These are phyloP conservation scores for Anisodus tanguticus DNA, from an alignment of 257 asterid species.

Conservation along the genomic window DNA sequence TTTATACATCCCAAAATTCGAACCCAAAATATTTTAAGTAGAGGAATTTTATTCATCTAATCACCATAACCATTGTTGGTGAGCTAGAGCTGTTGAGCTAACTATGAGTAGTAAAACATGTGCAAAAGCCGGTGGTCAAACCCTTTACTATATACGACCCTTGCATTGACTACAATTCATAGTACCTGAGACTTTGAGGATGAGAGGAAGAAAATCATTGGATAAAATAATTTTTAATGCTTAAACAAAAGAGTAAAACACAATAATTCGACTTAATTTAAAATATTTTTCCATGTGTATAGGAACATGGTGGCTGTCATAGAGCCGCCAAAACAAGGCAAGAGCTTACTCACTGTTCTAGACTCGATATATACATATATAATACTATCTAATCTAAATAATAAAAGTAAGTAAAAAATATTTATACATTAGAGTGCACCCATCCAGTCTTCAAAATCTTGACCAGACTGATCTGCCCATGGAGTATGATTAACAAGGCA, in stretches of 20 bases:
- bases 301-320: background rate
- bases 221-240: background rate
- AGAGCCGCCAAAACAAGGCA: background rate
- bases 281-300: background rate
- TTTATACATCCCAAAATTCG: too few relatives aligned
- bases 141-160: background rate
- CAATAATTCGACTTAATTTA: background rate
- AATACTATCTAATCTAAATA: background rate
- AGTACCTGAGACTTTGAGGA: background rate
- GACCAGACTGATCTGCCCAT: background rate
- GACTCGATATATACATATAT: background rate
- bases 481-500: background rate
- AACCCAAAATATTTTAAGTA: too few relatives aligned
- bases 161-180: background rate
- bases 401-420: background rate
- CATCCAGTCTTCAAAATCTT: background rate
- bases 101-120: background rate
- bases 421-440: background rate
- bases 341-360: background rate
- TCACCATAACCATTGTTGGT: too few relatives aligned
- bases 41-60: too few relatives aligned
- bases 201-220: background rate
- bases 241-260: background rate
- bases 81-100: too few relatives aligned
- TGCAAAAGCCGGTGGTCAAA: background rate